A percentile compares a stretch with the other conserved stretches of the same genome.
phyloP scores from a whole-genome alignment of 1,284 basidiomycete species.

The Macrocystidia cucumis region DNA sequence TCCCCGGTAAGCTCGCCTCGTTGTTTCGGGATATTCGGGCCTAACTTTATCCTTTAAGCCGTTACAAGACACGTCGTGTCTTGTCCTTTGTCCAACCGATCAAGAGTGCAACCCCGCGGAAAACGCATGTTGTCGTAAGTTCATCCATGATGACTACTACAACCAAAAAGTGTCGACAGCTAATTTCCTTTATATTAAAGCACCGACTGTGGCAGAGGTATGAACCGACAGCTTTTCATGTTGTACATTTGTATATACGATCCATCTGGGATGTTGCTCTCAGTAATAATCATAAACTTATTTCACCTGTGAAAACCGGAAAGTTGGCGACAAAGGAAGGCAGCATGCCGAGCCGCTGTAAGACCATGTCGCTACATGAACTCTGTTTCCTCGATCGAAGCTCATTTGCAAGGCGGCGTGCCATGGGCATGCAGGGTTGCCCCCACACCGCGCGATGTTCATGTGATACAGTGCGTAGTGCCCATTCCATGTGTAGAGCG shows the following conservation, averaged over 20 bases:
- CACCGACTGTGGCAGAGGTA: conserved; percentile 40
- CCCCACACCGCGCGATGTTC: conserved; percentile 45
- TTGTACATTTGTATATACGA: neutral
- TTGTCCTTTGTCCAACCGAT: conserved; percentile 52
- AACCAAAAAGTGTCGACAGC: no score
- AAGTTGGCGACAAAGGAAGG: conserved; percentile 65
- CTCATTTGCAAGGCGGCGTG: conserved; percentile 50
- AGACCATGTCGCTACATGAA: conserved; percentile 41
- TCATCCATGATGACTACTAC: no score
- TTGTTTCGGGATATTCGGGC: neutral
- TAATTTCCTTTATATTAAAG: conserved; percentile 19
- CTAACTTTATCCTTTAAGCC: conserved; percentile 19
- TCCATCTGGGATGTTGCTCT: conserved; percentile 5
- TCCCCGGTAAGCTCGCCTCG: conserved; percentile 15
- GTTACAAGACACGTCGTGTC: conserved; percentile 36
- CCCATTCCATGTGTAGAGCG: conserved; percentile 62
- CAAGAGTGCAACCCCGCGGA: conserved; percentile 60
- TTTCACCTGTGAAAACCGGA: conserved; percentile 52
- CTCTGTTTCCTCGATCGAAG: conserved; percentile 44
- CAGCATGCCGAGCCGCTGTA: conserved; percentile 52
- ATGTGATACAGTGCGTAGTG: conserved; percentile 42
- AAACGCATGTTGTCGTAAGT: conserved; percentile 77
- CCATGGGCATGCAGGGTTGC: conserved; percentile 53
- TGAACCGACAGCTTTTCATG: conserved; percentile 14
- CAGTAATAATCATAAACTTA: conserved; percentile 15